Conservation (phyloP, 306 rosid species). For the Cicer bijugum region DNA sequence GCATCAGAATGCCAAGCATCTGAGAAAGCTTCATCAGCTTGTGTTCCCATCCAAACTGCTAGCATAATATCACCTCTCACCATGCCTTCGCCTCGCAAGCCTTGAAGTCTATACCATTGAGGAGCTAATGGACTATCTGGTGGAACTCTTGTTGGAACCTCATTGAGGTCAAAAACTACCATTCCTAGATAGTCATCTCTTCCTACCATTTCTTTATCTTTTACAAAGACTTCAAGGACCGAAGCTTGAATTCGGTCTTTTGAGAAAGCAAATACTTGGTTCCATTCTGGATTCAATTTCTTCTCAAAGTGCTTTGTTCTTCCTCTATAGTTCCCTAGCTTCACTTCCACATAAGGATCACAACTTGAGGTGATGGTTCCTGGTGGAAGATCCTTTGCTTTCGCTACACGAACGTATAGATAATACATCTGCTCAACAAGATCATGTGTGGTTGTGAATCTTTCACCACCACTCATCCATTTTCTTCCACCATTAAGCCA, state of each 20-base stretch:
- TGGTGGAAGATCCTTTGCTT: slow-evolving; percentile 77
- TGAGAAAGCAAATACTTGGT: slow-evolving; percentile 85
- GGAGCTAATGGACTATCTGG: slow-evolving; percentile 91
- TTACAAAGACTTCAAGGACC: slow-evolving; percentile 71
- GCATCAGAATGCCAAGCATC: slow-evolving; percentile 92
- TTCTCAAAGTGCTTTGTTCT: slow-evolving; percentile 73
- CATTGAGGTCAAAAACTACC: slow-evolving; percentile 76
- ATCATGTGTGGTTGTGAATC: slow-evolving; percentile 63
- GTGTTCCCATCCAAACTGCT: slow-evolving; percentile 94
- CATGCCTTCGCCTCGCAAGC: slow-evolving; percentile 63
- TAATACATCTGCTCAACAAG: slow-evolving; percentile 84
- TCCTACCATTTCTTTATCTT: slow-evolving; percentile 82
- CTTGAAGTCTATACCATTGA: slow-evolving; percentile 78
- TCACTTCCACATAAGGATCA: slow-evolving; percentile 84
- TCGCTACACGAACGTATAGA: slow-evolving; percentile 72
- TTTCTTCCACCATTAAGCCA: slow-evolving; percentile 73
- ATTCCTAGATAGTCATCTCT: slow-evolving; percentile 81
- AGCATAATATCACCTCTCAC: slow-evolving; percentile 82
- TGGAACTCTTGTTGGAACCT: slow-evolving; percentile 86
- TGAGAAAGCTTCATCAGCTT: slow-evolving; percentile 86
- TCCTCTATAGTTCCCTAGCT: slow-evolving; percentile 85
- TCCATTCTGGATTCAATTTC: slow-evolving; percentile 81
- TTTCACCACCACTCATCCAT: slow-evolving; percentile 64
- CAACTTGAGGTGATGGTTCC: slow-evolving; percentile 68
- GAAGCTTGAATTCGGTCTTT: slow-evolving; percentile 80